phyloP scores from a whole-genome alignment of 2,329 filamentous ascomycete species.

The Penicillium brasilianum region DNA sequence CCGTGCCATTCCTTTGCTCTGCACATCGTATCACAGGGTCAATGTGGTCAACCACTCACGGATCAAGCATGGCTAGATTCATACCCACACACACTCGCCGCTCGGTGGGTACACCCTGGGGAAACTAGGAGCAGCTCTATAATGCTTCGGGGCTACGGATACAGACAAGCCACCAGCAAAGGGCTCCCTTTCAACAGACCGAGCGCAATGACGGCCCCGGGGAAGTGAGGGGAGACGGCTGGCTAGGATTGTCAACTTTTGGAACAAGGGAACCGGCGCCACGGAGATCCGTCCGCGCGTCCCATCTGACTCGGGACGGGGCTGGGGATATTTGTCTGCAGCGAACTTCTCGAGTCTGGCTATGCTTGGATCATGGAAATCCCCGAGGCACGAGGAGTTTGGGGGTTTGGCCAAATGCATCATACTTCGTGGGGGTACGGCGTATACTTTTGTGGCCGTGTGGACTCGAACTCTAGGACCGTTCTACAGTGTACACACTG shows the following conservation, averaged over 20 bases:
- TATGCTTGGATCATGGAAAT: not conserved
- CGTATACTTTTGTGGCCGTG: not conserved
- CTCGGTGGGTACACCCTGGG: not conserved
- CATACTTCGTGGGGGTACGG: slow-evolving; percentile 3
- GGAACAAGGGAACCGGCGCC: slow-evolving; percentile 10
- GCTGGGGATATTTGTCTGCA: not conserved
- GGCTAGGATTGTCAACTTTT: slow-evolving; percentile 12
- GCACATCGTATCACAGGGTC: slow-evolving; percentile 5
- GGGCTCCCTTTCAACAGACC: not conserved
- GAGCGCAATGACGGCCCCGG: not conserved
- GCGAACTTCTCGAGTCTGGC: not conserved
- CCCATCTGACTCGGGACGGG: not conserved
- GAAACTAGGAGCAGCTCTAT: not conserved
- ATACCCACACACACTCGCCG: not conserved
- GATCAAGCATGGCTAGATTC: not conserved
- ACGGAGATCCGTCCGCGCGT: slow-evolving; percentile 12
- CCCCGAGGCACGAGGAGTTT: not conserved
- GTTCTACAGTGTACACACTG: not conserved
- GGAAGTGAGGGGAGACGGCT: not conserved
- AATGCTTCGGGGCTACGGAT: not conserved
- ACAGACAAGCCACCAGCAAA: slow-evolving; percentile 1
- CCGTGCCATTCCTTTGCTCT: not conserved
- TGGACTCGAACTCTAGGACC: not conserved
- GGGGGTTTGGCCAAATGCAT: not conserved
- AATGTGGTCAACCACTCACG: not conserved